phyloP scores from a whole-genome alignment of 1,284 basidiomycete species.

The Fomitopsis palustris region DNA sequence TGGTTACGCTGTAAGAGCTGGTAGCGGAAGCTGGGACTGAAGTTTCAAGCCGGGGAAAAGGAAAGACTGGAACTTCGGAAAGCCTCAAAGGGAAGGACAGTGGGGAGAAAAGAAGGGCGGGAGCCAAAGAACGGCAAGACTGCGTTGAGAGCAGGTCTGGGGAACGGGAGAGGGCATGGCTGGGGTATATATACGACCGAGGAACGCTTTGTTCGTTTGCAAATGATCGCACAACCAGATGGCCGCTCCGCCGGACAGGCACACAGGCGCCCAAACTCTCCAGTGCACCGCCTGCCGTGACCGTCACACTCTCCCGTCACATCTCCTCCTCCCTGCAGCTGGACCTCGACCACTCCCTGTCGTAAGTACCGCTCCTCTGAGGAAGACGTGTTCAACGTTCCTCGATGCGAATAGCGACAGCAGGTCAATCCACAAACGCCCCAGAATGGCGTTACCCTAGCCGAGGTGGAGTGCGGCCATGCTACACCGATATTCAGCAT shows the following conservation, averaged over 20 bases:
- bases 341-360: not conserved
- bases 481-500: too few relatives aligned
- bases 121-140: constrained; percentile 7
- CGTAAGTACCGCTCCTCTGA: too few relatives aligned
- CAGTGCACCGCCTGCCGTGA: not conserved
- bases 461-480: too few relatives aligned
- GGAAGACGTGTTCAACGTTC: too few relatives aligned
- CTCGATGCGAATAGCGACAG: too few relatives aligned
- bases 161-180: constrained; percentile 1
- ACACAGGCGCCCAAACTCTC: too few relatives aligned
- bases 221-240: not conserved
- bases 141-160: constrained; percentile 10
- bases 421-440: too few relatives aligned
- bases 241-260: not conserved
- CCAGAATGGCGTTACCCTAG: too few relatives aligned
- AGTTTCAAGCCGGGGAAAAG: not conserved
- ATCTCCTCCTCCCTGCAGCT: not conserved
- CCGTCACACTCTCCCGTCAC: not conserved
- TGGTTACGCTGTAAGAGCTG: not conserved
- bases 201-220: not conserved
- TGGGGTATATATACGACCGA: constrained; percentile 1
- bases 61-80: not conserved
- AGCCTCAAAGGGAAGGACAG: constrained; percentile 5
- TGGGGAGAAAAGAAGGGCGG: not conserved
- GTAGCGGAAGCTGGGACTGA: not conserved